Evolutionary conservation across 1,284 basidiomycete species (phyloP).

Genomic region (Clitocybe nebularis): DNA sequence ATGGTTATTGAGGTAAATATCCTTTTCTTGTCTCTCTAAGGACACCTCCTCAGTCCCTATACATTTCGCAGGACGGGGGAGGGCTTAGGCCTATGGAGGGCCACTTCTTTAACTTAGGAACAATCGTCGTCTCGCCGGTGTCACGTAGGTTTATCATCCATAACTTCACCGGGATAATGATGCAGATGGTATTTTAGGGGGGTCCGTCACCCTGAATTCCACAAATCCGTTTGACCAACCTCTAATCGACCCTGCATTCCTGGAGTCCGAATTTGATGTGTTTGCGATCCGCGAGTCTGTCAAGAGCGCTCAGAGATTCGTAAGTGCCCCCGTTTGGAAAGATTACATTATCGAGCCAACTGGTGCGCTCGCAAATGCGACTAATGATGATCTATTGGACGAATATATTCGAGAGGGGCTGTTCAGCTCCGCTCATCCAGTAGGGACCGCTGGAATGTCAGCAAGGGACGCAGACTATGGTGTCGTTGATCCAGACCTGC

Average conservation of each 20-base stretch:
- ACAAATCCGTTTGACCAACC: constrained; percentile 7
- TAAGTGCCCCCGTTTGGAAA: constrained; percentile 27
- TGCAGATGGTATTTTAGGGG: constrained; percentile 8
- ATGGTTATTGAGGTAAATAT: constrained; percentile 17
- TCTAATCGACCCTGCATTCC: constrained; percentile 26
- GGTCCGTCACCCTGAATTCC: constrained; percentile 11
- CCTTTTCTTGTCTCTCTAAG: constrained; percentile 3
- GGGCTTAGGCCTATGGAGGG: too few relatives aligned
- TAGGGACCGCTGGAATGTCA: constrained; percentile 28
- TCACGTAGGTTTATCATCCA: constrained; percentile 5
- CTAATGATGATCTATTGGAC: constrained; percentile 18
- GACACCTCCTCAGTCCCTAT: neutral
- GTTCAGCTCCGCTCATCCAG: constrained; percentile 19
- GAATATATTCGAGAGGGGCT: constrained; percentile 20
- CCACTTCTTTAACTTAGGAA: constrained; percentile 5
- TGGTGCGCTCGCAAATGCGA: constrained; percentile 14
- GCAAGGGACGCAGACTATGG: constrained; percentile 20
- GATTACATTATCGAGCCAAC: constrained; percentile 25
- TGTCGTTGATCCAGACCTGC: constrained; percentile 37
- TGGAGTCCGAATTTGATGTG: constrained; percentile 12
- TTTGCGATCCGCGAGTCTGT: constrained; percentile 19
- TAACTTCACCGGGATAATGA: neutral
- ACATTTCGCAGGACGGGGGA: too few relatives aligned
- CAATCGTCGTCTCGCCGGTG: constrained; percentile 7
- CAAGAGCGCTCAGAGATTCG: constrained; percentile 25